phyloP scores from a whole-genome alignment of 2,329 filamentous ascomycete genomes.

The Venturia pyrina region DNA sequence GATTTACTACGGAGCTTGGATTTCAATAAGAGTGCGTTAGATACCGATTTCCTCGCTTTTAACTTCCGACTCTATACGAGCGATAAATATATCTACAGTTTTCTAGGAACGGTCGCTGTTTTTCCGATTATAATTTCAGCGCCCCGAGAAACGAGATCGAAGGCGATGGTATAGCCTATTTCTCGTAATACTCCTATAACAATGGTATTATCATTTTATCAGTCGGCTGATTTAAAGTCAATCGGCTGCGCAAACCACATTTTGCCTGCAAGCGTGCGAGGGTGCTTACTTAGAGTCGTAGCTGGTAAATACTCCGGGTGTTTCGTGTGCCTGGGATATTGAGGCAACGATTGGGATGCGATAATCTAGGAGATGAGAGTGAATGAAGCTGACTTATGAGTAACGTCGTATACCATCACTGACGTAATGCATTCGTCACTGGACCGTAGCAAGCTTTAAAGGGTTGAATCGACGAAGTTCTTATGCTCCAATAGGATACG shows the following conservation, averaged over 20 bases:
- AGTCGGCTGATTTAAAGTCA: conserved; percentile 21
- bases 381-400: too few species aligned
- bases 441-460: too few species aligned
- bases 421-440: too few species aligned
- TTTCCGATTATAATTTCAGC: conserved; percentile 34
- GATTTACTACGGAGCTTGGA: conserved; percentile 27
- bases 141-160: conserved; percentile 38
- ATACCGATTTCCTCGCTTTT: conserved; percentile 30
- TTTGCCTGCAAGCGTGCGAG: neutral
- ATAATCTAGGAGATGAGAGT: neutral
- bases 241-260: neutral
- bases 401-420: too few species aligned
- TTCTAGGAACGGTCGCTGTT: conserved; percentile 29
- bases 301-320: too few species aligned
- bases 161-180: conserved; percentile 39
- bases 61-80: conserved; percentile 24
- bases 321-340: neutral
- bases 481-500: too few species aligned
- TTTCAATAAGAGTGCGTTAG: conserved; percentile 29
- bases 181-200: conserved; percentile 42
- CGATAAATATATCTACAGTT: conserved; percentile 24
- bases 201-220: conserved; percentile 23
- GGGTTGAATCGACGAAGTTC: too few species aligned
- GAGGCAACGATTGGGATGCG: neutral
- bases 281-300: neutral